Percentiles rank a stretch among this genome's conserved stretches.
phyloP scores from a whole-genome alignment of 2,329 filamentous ascomycete species.

The Epichloe hybrida region DNA sequence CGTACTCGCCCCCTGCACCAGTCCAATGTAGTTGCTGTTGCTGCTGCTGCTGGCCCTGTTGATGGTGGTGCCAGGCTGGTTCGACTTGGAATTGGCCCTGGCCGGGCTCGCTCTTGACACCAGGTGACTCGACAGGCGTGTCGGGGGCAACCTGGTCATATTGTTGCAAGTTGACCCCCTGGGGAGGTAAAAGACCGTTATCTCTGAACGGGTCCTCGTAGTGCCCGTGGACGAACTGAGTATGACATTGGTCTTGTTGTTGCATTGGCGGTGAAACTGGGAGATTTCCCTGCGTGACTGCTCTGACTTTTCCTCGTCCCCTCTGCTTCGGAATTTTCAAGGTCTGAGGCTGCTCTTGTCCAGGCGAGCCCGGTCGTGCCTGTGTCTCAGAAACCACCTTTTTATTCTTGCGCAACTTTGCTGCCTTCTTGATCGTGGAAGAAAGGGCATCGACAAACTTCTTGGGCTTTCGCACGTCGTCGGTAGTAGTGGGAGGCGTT shows the following conservation, averaged over 20 bases:
- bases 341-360: constrained; percentile 15
- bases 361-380: constrained; percentile 18
- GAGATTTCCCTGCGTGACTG: constrained; percentile 7
- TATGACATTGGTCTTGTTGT: constrained; percentile 14
- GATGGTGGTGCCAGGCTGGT: constrained; percentile 9
- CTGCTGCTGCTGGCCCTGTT: constrained; percentile 15
- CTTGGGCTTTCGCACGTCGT: constrained; percentile 19
- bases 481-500: constrained; percentile 18
- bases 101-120: constrained; percentile 18
- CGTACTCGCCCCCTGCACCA: constrained; percentile 16
- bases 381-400: constrained; percentile 9
- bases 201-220: constrained; percentile 27
- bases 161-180: constrained; percentile 14
- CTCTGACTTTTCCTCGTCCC: constrained; percentile 12
- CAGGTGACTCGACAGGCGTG: constrained; percentile 26
- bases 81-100: constrained; percentile 13
- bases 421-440: constrained; percentile 27
- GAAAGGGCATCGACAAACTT: constrained; percentile 28
- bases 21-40: constrained; percentile 11
- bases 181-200: constrained; percentile 11
- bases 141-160: constrained; percentile 20
- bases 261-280: constrained; percentile 14
- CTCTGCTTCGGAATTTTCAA: constrained; percentile 21
- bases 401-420: constrained; percentile 19
- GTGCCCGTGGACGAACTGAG: constrained; percentile 22